A percentile compares a stretch with the other conserved stretches of the same genome.
These are phyloP conservation scores for Pseudogymnoascus sp. DNA, from an alignment of 2,329 filamentous ascomycete genomes.

Conservation along the genomic window DNA sequence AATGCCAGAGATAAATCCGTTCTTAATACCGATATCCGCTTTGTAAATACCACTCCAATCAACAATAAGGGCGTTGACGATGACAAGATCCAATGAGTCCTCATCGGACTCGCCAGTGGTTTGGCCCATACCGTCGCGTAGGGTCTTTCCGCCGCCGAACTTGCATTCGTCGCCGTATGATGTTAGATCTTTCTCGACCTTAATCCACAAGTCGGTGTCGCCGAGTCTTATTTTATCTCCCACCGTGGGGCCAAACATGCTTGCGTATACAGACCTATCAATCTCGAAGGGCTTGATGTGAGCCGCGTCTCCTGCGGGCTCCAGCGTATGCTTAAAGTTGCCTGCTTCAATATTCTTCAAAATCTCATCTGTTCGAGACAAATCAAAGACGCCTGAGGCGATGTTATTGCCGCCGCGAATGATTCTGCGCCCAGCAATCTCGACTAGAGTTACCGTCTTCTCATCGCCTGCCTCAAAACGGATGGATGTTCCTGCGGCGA, in stretches of 20 bases:
- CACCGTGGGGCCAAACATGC: slow-evolving; percentile 89
- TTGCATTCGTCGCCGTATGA: slow-evolving; percentile 88
- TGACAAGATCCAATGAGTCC: slow-evolving; percentile 72
- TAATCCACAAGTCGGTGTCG: slow-evolving; percentile 80
- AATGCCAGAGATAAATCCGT: slow-evolving; percentile 78
- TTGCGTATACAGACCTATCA: slow-evolving; percentile 69
- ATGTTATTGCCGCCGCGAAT: slow-evolving; percentile 80
- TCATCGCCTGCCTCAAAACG: slow-evolving; percentile 90
- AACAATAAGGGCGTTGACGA: slow-evolving; percentile 82
- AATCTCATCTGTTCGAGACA: slow-evolving; percentile 56
- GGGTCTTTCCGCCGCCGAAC: slow-evolving; percentile 89
- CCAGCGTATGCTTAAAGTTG: slow-evolving; percentile 70
- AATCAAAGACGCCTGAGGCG: slow-evolving; percentile 64
- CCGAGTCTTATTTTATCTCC: slow-evolving; percentile 80
- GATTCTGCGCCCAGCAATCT: slow-evolving; percentile 72
- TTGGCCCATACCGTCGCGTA: slow-evolving; percentile 94
- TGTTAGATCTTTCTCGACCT: slow-evolving; percentile 79
- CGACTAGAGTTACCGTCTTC: slow-evolving; percentile 82
- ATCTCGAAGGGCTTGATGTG: slow-evolving; percentile 59
- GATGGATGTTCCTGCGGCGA: slow-evolving; percentile 82
- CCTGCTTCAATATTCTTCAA: slow-evolving; percentile 57
- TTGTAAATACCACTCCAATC: slow-evolving; percentile 94
- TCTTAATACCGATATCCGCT: slow-evolving; percentile 88
- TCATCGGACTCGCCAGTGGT: slow-evolving; percentile 66
- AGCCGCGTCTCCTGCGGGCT: slow-evolving; percentile 47